Evolutionary conservation across 345 rosid genomes (phyloP).

Genomic region (Chamaenerion angustifolium): DNA sequence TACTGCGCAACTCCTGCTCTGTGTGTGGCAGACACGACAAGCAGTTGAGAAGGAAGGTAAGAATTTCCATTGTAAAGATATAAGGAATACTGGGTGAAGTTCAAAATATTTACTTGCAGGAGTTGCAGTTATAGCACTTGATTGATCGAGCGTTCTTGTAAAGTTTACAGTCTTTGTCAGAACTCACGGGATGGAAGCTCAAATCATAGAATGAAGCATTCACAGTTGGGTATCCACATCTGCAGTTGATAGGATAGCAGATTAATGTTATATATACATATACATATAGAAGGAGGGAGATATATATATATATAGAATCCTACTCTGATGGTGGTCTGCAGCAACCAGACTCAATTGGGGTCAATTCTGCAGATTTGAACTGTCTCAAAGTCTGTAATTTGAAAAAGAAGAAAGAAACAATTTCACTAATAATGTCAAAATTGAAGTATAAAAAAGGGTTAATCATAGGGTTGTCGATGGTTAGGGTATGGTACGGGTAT

Average conservation of each 20-base stretch:
- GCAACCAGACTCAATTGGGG: constrained; percentile 89
- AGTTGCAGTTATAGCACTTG: constrained; percentile 84
- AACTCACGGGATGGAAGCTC: constrained; percentile 78
- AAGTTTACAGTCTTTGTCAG: constrained; percentile 70
- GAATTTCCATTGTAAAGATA: constrained; percentile 2
- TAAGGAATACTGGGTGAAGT: not conserved
- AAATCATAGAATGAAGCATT: constrained; percentile 71
- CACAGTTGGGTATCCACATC: constrained; percentile 78
- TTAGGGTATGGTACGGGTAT: too few species aligned
- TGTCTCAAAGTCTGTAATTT: constrained; percentile 47
- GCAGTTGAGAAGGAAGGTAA: not conserved
- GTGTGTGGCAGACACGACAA: not conserved
- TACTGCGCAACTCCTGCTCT: constrained; percentile 98
- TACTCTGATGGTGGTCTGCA: constrained; percentile 92
- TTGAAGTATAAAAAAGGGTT: too few species aligned
- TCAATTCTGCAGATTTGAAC: constrained; percentile 56
- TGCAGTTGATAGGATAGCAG: constrained; percentile 10
- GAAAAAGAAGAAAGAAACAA: constrained; percentile 1
- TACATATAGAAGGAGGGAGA: not conserved
- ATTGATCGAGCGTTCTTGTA: constrained; percentile 51
- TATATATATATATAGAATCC: constrained; percentile 5
- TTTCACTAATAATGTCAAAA: constrained; percentile 9
- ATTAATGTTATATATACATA: too few species aligned
- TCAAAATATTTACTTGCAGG: constrained; percentile 63
- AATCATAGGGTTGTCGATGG: too few species aligned